A percentile compares a stretch with the other conserved stretches of the same genome.
These are phyloP conservation scores for Polygonum aviculare DNA, from an alignment of 148 eudicot genomes.

Conservation along the genomic window DNA sequence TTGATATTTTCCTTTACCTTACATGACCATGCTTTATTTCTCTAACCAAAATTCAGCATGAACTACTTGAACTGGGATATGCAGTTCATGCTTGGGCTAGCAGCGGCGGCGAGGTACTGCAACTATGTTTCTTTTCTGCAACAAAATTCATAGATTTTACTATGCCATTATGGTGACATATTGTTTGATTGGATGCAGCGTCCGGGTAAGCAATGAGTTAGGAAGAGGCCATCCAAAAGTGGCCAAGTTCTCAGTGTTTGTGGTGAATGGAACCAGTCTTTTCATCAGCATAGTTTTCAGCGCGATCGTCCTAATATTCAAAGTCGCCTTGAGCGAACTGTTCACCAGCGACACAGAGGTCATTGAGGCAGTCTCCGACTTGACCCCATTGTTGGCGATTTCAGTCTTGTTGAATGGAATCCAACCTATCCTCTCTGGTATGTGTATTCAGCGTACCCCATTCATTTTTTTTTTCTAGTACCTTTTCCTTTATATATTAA, in stretches of 20 bases:
- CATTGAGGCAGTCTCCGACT: conserved; percentile 25
- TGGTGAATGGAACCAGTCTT: conserved; percentile 25
- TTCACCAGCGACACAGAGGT: conserved; percentile 26
- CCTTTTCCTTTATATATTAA: background rate
- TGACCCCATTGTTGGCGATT: conserved; percentile 32
- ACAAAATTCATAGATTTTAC: background rate
- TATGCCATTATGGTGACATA: background rate
- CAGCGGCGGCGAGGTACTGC: conserved; percentile 16
- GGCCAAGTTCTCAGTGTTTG: conserved; percentile 43
- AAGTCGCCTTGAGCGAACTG: conserved; percentile 19
- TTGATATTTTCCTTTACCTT: background rate
- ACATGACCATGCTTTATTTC: background rate
- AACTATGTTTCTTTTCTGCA: background rate
- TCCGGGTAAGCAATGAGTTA: conserved; percentile 50
- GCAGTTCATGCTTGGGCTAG: conserved; percentile 16
- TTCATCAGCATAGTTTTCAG: conserved; percentile 26
- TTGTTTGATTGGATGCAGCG: conserved; percentile 20
- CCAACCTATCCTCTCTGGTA: conserved; percentile 35
- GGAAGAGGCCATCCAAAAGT: conserved; percentile 40
- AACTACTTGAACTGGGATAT: conserved; percentile 27
- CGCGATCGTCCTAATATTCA: conserved; percentile 22
- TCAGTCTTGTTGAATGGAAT: conserved; percentile 28
- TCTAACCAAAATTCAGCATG: conserved; percentile 17
- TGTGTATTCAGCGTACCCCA: background rate
- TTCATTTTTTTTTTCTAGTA: background rate